Evolutionary conservation across 2,329 filamentous ascomycete species (phyloP).

Genomic region (Nemania bipapillata): DNA sequence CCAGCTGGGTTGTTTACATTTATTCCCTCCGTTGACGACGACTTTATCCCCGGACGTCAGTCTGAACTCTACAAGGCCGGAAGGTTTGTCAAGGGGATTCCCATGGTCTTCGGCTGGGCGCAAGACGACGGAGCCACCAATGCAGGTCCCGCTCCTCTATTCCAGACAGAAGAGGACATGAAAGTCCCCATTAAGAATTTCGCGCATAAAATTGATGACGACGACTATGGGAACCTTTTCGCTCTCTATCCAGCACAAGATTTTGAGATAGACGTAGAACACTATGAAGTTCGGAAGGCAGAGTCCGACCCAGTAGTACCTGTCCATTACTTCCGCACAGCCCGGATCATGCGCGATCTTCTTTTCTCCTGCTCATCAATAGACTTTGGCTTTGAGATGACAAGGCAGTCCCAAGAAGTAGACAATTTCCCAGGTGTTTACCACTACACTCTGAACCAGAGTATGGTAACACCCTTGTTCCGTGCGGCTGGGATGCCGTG

Average conservation of each 20-base stretch:
- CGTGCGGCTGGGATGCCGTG: background rate
- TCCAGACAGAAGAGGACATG: slow-evolving; percentile 44
- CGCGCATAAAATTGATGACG: slow-evolving; percentile 39
- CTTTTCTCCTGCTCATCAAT: slow-evolving; percentile 43
- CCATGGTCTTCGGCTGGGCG: slow-evolving; percentile 46
- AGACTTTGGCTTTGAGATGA: slow-evolving; percentile 39
- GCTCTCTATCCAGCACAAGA: slow-evolving; percentile 44
- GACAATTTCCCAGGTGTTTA: background rate
- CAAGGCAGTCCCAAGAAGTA: slow-evolving; percentile 30
- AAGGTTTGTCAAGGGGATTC: slow-evolving; percentile 42
- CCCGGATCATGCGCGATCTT: slow-evolving; percentile 40
- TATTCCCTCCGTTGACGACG: slow-evolving; percentile 47
- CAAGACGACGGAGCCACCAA: slow-evolving; percentile 49
- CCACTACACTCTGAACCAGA: background rate
- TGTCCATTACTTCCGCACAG: slow-evolving; percentile 37
- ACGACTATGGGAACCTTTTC: slow-evolving; percentile 45
- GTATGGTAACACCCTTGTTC: background rate
- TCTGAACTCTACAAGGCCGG: slow-evolving; percentile 42
- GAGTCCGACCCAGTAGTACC: slow-evolving; percentile 35
- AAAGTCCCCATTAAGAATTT: slow-evolving; percentile 40
- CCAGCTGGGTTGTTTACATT: slow-evolving; percentile 46
- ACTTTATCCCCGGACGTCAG: slow-evolving; percentile 47
- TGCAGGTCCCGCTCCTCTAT: slow-evolving; percentile 41
- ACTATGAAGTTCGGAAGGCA: slow-evolving; percentile 37
- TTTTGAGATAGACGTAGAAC: slow-evolving; percentile 44